These are phyloP conservation scores for Colletotrichum australisinense DNA, from an alignment of 2,329 filamentous ascomycete species.

Conservation along the genomic window DNA sequence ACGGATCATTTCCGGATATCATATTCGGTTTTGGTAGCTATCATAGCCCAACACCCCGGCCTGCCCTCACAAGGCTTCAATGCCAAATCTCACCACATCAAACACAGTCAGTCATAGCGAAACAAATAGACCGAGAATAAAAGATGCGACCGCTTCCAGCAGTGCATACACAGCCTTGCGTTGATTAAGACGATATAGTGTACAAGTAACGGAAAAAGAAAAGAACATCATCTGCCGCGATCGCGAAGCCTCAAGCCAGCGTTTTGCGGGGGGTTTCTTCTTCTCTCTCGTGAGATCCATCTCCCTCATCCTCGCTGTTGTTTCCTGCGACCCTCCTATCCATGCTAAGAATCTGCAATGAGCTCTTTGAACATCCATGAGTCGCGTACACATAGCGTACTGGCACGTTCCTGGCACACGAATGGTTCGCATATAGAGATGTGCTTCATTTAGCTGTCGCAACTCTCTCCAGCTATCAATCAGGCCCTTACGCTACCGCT, in stretches of 20 bases:
- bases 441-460: conserved; percentile 25
- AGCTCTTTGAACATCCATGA: neutral
- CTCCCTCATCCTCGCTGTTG: neutral
- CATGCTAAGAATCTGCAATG: neutral
- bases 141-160: conserved; percentile 29
- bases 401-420: conserved; percentile 8
- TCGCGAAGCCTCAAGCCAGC: conserved; percentile 26
- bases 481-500: neutral
- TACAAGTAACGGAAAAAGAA: conserved; percentile 19
- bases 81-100: neutral
- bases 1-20: neutral
- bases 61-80: neutral
- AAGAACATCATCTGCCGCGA: neutral
- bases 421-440: conserved; percentile 14
- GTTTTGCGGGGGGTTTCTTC: neutral
- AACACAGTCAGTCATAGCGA: neutral
- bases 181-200: conserved; percentile 31
- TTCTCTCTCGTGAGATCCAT: neutral
- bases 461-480: neutral
- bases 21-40: neutral
- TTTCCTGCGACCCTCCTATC: neutral
- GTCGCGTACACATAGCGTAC: conserved; percentile 1
- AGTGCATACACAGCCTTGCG: conserved; percentile 16
- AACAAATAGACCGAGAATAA: conserved; percentile 4
- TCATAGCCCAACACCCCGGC: no score